Percentiles rank a stretch among this genome's conserved stretches.
Conservation (phyloP, 2,329 filamentous ascomycete genomes). For the Cladosporium oxysporum region DNA sequence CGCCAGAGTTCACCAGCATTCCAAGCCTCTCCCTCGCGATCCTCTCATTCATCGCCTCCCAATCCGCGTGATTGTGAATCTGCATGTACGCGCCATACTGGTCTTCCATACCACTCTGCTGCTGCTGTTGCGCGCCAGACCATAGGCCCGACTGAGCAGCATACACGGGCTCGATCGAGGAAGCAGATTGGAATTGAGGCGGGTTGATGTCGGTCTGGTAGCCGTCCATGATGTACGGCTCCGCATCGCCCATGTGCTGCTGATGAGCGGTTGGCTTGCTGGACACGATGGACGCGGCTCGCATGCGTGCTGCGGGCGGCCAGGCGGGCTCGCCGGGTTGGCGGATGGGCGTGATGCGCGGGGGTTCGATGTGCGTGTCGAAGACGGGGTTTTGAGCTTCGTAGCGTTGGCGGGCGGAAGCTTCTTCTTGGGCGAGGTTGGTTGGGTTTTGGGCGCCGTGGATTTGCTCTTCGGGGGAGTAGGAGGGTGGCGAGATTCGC, state of each 20-base stretch:
- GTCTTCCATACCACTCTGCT: slow-evolving; percentile 61
- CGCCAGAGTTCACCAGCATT: slow-evolving; percentile 12
- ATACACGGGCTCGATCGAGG: slow-evolving; percentile 71
- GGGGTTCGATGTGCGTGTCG: slow-evolving; percentile 28
- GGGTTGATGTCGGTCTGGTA: slow-evolving; percentile 52
- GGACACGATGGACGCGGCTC: slow-evolving; percentile 32
- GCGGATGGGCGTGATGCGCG: slow-evolving; percentile 32
- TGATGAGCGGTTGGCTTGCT: slow-evolving; percentile 22
- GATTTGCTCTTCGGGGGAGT: slow-evolving; percentile 41
- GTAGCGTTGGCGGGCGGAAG: slow-evolving; percentile 60
- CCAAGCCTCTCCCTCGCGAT: slow-evolving; percentile 22
- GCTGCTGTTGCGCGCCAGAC: slow-evolving; percentile 39
- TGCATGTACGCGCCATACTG: slow-evolving; percentile 67
- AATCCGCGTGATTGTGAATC: slow-evolving; percentile 52
- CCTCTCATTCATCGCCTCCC: slow-evolving; percentile 47
- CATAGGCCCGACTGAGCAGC: slow-evolving; percentile 40
- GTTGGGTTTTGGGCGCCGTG: slow-evolving; percentile 40
- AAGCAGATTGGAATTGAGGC: slow-evolving; percentile 60
- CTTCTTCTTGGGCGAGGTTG: slow-evolving; percentile 57
- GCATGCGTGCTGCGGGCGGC: slow-evolving; percentile 33
- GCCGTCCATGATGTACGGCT: slow-evolving; percentile 83
- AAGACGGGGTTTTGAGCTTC: slow-evolving; percentile 36
- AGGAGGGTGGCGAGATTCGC: slow-evolving; percentile 74
- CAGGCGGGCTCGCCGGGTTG: slow-evolving; percentile 30
- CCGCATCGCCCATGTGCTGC: slow-evolving; percentile 50